phyloP scores from a whole-genome alignment of 2,329 filamentous ascomycete species.

The Coniochaeta hoffmannii region DNA sequence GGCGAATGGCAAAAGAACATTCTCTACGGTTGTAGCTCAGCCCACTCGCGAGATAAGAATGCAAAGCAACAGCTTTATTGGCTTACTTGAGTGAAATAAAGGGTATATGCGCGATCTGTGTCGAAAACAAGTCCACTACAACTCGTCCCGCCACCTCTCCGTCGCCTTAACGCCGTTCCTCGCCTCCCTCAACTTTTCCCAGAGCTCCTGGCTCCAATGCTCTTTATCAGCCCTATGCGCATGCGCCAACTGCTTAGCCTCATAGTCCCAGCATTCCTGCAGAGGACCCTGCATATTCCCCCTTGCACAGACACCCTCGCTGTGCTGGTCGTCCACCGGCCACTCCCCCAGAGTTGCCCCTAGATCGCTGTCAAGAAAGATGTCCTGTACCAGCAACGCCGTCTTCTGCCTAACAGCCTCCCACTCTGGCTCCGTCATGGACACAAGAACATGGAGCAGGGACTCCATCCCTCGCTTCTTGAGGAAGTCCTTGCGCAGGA shows the following conservation, averaged over 20 bases:
- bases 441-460: conserved; percentile 38
- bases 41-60: too few species aligned
- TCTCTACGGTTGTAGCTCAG: too few species aligned
- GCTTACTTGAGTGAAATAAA: too few species aligned
- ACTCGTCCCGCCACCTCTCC: background rate
- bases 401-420: conserved; percentile 44
- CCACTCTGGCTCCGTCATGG: conserved; percentile 39
- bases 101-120: background rate
- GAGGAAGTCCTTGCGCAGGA: conserved; percentile 49
- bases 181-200: conserved; percentile 25
- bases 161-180: conserved; percentile 6
- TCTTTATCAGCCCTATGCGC: conserved; percentile 25
- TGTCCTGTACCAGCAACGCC: conserved; percentile 53
- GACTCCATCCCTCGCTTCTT: conserved; percentile 46
- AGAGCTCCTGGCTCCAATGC: conserved; percentile 40
- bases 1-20: too few species aligned
- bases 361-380: conserved; percentile 59
- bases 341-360: conserved; percentile 51
- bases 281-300: conserved; percentile 26
- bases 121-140: background rate
- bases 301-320: conserved; percentile 27
- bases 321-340: conserved; percentile 32
- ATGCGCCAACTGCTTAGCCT: conserved; percentile 33
- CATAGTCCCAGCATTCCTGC: conserved; percentile 46
- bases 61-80: too few species aligned